Evolutionary conservation across 345 rosid genomes (phyloP).

Genomic region (Eucalyptus tenuipes): DNA sequence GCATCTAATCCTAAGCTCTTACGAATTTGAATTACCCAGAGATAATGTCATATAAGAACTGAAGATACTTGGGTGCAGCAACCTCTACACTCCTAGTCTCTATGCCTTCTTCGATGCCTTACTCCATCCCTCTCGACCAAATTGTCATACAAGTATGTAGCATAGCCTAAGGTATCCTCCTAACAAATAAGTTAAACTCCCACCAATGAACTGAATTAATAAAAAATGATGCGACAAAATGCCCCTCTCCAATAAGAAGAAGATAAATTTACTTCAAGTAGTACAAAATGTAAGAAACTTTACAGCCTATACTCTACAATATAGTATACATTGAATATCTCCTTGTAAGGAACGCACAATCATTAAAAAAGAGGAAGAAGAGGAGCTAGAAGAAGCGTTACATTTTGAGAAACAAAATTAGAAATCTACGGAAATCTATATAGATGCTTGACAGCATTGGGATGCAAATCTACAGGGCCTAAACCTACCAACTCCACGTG

Average conservation of each 20-base stretch:
- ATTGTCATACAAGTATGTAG: not conserved
- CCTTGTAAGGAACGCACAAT: not conserved
- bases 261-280: not conserved
- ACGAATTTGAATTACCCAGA: not conserved
- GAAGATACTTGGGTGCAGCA: not conserved
- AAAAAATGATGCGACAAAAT: conserved; percentile 5
- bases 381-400: not conserved
- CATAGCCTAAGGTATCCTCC: not conserved
- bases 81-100: not conserved
- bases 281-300: not conserved
- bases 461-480: not conserved
- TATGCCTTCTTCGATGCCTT: not conserved
- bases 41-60: not conserved
- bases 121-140: not conserved
- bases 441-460: not conserved
- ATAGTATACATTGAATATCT: not conserved
- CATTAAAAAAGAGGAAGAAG: not conserved
- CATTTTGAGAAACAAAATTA: not conserved
- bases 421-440: not conserved
- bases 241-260: conserved; percentile 28
- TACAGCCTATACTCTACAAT: not conserved
- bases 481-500: not conserved
- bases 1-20: not conserved
- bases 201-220: not conserved
- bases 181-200: not conserved